Base-by-base conservation (phyloP, 2,329 filamentous ascomycete genomes). In the Mariannaea sp. region DNA sequence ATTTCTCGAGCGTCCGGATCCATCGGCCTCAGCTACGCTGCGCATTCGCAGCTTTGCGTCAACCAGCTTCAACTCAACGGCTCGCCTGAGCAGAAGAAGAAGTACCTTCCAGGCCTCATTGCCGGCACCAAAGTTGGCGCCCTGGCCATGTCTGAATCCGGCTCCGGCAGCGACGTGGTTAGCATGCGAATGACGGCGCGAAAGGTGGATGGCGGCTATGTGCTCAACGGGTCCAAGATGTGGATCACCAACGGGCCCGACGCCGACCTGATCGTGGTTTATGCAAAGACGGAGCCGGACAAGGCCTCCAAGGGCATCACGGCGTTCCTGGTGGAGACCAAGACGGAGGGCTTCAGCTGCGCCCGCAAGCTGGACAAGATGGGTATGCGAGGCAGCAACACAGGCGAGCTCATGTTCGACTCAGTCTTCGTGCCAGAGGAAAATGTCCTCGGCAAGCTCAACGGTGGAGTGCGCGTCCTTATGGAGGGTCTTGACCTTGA, bases 161-260 rank as follows among this genome's bases (percentile, higher is more conserved):
- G 89, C 6, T 87, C 93, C 1, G 93, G 93, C 12, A 92, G 88
- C 62, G 93, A 99, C 74, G 93, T 99, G 3, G 92, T 99, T 22
- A 90, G 88, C 73, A 97, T 97, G 93, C 90, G 92, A 71, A 95
- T 87, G 38, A 87, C 84, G 3, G 93, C 92, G 0, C 88, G 84
- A 70, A 80, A 83, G 59, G 89, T 90, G 9, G 89, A 94, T 65
- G 92, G 92, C 29, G 93, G 93, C 22, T 97, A 89, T 71, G 58
- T 92, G 16, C 77, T 99, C 49, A 91, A 92, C 67, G 93, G 92
- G 26, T 90, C 87, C 56, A 97, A 99, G 80, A 97, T 97, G 93
- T 99, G 93, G 93, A 99, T 99, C 70, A 99, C 93, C 57, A 99
- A 99, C 73, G 90, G 93, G 4, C 93, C 93, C 1, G 92, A 97